phyloP scores from a whole-genome alignment of 177 flowering plant species.

The Vitis hybrid region DNA sequence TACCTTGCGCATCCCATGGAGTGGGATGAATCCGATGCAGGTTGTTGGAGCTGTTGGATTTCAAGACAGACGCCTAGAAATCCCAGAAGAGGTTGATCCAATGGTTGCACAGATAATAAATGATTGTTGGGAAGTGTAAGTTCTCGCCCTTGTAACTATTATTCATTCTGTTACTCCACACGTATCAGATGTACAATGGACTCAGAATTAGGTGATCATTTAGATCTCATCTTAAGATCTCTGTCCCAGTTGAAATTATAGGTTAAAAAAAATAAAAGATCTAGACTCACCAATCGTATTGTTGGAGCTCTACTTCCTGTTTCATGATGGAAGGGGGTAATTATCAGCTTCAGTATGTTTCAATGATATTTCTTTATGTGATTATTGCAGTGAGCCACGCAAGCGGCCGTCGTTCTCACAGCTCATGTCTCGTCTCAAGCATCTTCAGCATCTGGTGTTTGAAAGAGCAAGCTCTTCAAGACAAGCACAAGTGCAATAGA shows the following conservation, averaged over 20 bases:
- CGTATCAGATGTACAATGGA: too few relatives aligned
- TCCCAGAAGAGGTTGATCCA: slow-evolving; percentile 79
- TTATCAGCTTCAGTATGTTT: background rate
- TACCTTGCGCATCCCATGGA: slow-evolving; percentile 85
- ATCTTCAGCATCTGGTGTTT: slow-evolving; percentile 46
- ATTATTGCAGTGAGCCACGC: slow-evolving; percentile 72
- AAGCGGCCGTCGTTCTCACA: slow-evolving; percentile 77
- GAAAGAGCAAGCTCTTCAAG: slow-evolving; percentile 25
- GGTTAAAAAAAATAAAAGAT: too few relatives aligned
- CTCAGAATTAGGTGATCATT: background rate
- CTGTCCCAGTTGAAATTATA: too few relatives aligned
- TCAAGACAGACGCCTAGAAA: slow-evolving; percentile 85
- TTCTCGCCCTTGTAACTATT: background rate
- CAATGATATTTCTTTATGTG: background rate
- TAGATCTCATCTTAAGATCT: background rate
- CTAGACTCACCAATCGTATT: too few relatives aligned
- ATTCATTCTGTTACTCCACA: too few relatives aligned
- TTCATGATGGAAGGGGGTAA: too few relatives aligned
- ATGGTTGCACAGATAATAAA: slow-evolving; percentile 69
- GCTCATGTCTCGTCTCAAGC: slow-evolving; percentile 69
- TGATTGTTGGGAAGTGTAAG: slow-evolving; percentile 93
- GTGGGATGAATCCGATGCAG: slow-evolving; percentile 95
- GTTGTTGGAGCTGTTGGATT: slow-evolving; percentile 99
- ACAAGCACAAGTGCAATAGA: slow-evolving; percentile 5
- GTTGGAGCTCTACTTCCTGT: too few relatives aligned